These are phyloP conservation scores for Ogataea nitratoaversa DNA, from an alignment of 805 yeast species.

Conservation along the genomic window DNA sequence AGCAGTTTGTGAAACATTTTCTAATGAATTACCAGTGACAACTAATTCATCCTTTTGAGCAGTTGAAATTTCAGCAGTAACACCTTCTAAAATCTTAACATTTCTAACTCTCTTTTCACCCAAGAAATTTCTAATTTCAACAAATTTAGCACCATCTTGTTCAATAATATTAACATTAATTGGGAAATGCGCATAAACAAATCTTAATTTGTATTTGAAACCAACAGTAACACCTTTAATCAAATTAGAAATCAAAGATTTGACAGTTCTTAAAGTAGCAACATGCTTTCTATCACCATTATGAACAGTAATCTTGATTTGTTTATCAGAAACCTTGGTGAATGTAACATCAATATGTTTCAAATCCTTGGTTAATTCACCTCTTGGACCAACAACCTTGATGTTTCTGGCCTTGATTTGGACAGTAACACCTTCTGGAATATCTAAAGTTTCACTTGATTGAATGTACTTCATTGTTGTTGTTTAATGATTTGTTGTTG, in stretches of 20 bases:
- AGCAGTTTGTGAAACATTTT: constrained; percentile 96
- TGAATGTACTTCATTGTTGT: constrained; percentile 55
- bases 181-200: constrained; percentile 99
- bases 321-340: constrained; percentile 65
- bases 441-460: constrained; percentile 52
- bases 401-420: constrained; percentile 86
- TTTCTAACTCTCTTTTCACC: constrained; percentile 98
- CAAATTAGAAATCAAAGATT: constrained; percentile 90
- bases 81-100: constrained; percentile 86
- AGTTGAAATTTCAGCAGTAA: constrained; percentile 73
- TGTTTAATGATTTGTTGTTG: not conserved
- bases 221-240: constrained; percentile 99
- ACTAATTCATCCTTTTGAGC: constrained; percentile 92
- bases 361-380: constrained; percentile 83
- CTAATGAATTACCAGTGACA: constrained; percentile 92
- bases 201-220: constrained; percentile 99
- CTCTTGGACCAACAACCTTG: constrained; percentile 97
- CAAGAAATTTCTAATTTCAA: constrained; percentile 98
- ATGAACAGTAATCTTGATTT: constrained; percentile 87
- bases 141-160: constrained; percentile 64
- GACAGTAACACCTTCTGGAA: constrained; percentile 92
- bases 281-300: constrained; percentile 99
- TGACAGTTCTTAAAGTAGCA: constrained; percentile 98
- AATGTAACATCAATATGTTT: constrained; percentile 95
- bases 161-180: constrained; percentile 93